Conservation (phyloP, 148 eudicot species). For the Cornus suecica region DNA sequence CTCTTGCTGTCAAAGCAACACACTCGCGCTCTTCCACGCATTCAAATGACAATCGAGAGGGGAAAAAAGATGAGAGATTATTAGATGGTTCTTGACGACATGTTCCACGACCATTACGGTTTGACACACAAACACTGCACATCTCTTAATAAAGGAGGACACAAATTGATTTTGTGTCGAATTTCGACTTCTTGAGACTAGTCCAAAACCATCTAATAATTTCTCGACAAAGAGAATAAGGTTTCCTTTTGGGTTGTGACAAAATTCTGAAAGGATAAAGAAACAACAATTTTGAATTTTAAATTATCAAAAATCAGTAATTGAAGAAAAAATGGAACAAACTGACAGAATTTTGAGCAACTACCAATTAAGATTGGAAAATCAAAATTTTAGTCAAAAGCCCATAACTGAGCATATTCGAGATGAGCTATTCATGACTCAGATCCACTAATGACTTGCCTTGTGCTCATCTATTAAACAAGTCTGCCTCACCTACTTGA, state of each 20-base stretch:
- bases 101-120: too few species aligned
- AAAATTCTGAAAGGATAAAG: not conserved
- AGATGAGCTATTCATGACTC: not conserved
- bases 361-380: not conserved
- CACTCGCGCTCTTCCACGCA: conserved; percentile 35
- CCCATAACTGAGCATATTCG: not conserved
- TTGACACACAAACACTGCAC: too few species aligned
- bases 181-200: too few species aligned
- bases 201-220: too few species aligned
- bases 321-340: not conserved
- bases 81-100: too few species aligned
- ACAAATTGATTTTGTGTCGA: too few species aligned
- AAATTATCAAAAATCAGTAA: not conserved
- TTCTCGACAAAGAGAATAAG: too few species aligned
- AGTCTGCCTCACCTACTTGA: too few species aligned
- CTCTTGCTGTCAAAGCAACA: conserved; percentile 54
- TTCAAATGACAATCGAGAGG: not conserved
- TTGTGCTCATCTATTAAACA: too few species aligned
- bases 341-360: not conserved
- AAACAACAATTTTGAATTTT: not conserved
- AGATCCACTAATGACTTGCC: too few species aligned
- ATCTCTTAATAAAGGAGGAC: too few species aligned
- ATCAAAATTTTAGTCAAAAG: not conserved
- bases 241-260: not conserved
- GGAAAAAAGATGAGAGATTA: not conserved